These are phyloP conservation scores for Flammula alnicola DNA, from an alignment of 1,284 basidiomycete genomes.

Conservation along the genomic window DNA sequence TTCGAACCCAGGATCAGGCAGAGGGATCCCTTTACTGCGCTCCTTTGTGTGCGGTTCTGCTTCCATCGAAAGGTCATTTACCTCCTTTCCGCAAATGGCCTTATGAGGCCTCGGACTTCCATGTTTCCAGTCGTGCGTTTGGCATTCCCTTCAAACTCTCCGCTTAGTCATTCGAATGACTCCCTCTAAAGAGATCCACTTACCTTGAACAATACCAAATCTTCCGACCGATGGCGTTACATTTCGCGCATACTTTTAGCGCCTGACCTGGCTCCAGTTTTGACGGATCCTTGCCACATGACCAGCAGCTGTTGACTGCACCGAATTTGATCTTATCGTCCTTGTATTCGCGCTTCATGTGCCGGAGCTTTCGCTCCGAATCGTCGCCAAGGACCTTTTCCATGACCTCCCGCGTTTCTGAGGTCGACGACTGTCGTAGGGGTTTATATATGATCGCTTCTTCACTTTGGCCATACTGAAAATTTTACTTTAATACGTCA, in stretches of 20 bases:
- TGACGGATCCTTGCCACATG: neutral
- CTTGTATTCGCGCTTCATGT: neutral
- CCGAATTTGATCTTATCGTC: neutral
- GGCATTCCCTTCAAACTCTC: too few relatives aligned
- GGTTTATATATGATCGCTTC: neutral
- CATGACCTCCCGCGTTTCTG: neutral
- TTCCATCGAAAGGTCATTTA: too few relatives aligned
- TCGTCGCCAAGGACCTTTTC: neutral
- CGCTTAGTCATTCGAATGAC: too few relatives aligned
- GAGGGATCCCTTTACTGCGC: too few relatives aligned
- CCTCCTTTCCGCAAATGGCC: too few relatives aligned
- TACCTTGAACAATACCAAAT: slow-evolving; percentile 4
- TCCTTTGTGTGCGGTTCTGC: too few relatives aligned
- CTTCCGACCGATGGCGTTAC: neutral
- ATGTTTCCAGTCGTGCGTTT: too few relatives aligned
- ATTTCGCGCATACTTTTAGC: neutral
- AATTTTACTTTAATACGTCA: neutral
- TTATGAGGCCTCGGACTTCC: too few relatives aligned
- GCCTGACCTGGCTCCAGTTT: neutral
- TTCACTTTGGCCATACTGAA: neutral
- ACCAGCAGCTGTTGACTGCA: slow-evolving; percentile 3
- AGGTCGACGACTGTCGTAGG: neutral
- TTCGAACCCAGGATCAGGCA: too few relatives aligned
- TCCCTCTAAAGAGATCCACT: too few relatives aligned
- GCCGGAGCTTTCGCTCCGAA: neutral